Base-by-base conservation (phyloP, 78 protist genomes). In the Dictyostelium purpureum region DNA sequence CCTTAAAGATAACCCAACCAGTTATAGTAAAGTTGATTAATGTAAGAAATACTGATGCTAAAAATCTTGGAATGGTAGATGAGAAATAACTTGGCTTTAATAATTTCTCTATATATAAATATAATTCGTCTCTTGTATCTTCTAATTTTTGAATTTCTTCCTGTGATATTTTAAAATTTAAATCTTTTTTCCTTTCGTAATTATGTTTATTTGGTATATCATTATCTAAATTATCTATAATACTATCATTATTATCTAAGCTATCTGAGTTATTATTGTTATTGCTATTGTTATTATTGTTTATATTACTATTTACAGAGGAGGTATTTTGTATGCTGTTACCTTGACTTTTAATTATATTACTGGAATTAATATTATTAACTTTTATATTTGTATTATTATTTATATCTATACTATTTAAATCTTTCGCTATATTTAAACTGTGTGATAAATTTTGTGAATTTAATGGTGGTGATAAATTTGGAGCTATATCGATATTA, bases 1-100 rank as follows among this genome's bases (percentile, higher is more conserved):
- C 80, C 2, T 83, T 83, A 1, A 83, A 83, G 12, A 56, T 77
- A 16, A 83, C 56, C 90, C 90, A 83, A 49, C 79, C 80, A 14
- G 73, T 70, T 18, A 83, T 69, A 14, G 47, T n/a, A 28, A 83
- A 83, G 57, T 83, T 83, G 5, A 83, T 26, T n/a, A 83, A 9
- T 6, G 80, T 83, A 14, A 83, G 35, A 26, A 83, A 6, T 4
- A 71, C n/a, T 4, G 90, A 67, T 66, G 42, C 6, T n/a, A 79
- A 49, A 35, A 21, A 66, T 79, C 76, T 66, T 16, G 33, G 9
- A 0, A 51, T 3, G 1, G n/a, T 51, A 18, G 81, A 75, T 35
- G 61, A 51, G 31, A 75, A 51, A 52, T 51, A 75, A 5, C 47
- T 75, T 51, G 81, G 81, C 52, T 35, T 75, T 35, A 28, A 33